Conservation (phyloP, 1,284 basidiomycete species). For the Microbotryum lychnidis-dioicae region DNA sequence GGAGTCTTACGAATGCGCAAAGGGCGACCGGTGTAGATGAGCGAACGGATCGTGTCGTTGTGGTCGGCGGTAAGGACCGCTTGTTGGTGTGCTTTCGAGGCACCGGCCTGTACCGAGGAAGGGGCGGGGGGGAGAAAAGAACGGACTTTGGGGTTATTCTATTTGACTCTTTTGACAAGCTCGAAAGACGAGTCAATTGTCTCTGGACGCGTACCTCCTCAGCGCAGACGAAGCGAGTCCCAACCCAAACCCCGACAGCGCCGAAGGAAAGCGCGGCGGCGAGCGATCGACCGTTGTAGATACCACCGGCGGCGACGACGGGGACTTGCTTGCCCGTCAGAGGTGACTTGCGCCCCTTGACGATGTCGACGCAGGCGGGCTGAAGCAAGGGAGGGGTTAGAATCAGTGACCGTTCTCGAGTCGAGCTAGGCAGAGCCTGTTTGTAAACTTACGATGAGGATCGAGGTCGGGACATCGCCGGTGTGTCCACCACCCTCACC, state of each 20-base stretch:
- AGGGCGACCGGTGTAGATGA: conserved; percentile 82
- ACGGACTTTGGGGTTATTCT: too few relatives aligned
- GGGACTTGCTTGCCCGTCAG: conserved; percentile 70
- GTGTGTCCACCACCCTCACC: conserved; percentile 57
- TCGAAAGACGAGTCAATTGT: background rate
- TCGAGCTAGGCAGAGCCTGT: conserved; percentile 33
- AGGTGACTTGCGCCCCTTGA: conserved; percentile 62
- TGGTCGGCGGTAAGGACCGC: conserved; percentile 43
- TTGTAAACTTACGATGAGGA: conserved; percentile 33
- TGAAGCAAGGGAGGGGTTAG: conserved; percentile 41
- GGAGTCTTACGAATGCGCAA: conserved; percentile 70
- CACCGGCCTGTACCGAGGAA: conserved; percentile 58
- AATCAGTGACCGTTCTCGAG: conserved; percentile 23
- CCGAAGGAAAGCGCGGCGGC: conserved; percentile 80
- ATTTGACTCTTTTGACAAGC: too few relatives aligned
- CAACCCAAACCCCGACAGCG: conserved; percentile 76
- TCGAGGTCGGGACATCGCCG: conserved; percentile 37
- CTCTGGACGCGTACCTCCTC: conserved; percentile 42
- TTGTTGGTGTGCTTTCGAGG: conserved; percentile 75
- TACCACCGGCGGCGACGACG: conserved; percentile 75
- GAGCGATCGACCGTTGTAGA: conserved; percentile 62
- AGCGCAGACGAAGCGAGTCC: conserved; percentile 66
- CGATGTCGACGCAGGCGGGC: conserved; percentile 74
- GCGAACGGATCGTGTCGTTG: conserved; percentile 61
- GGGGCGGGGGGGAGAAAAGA: background rate